phyloP scores from a whole-genome alignment of 2,329 filamentous ascomycete species.

The Colletotrichum musicola region DNA sequence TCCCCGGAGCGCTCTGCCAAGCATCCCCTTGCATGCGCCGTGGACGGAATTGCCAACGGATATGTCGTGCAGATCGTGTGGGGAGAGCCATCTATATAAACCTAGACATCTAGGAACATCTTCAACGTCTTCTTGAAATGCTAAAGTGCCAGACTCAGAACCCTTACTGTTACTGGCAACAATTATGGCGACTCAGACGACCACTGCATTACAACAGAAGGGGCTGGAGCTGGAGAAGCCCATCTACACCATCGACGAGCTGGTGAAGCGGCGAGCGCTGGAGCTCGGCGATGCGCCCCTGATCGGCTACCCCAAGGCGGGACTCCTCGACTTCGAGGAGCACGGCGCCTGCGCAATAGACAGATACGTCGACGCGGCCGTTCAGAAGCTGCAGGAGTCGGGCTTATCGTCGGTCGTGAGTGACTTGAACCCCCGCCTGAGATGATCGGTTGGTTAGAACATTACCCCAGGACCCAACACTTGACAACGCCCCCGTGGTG shows the following conservation, averaged over 20 bases:
- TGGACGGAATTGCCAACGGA: conserved; percentile 24
- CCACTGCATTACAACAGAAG: not conserved
- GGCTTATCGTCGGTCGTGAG: not conserved
- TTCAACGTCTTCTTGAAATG: too few relatives aligned
- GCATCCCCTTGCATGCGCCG: conserved; percentile 14
- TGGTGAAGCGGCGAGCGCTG: not conserved
- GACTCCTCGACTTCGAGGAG: conserved; percentile 3
- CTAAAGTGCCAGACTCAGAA: too few relatives aligned
- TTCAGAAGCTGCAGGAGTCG: not conserved
- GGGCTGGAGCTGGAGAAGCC: not conserved
- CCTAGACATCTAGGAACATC: not conserved
- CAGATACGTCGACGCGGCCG: conserved; percentile 12
- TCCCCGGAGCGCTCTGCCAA: not conserved
- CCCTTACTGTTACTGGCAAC: too few relatives aligned
- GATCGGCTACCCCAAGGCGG: conserved; percentile 8
- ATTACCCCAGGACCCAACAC: not conserved
- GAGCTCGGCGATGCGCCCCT: conserved; percentile 4
- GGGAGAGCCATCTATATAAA: conserved; percentile 5
- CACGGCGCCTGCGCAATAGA: not conserved
- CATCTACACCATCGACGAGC: conserved; percentile 16
- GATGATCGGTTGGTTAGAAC: not conserved
- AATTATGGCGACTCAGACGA: conserved; percentile 4
- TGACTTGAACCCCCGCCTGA: not conserved
- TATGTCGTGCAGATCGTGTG: conserved; percentile 11
- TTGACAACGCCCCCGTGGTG: conserved; percentile 53